Evolutionary conservation across 805 yeast genomes (phyloP).

Genomic region (Schwanniomyces vanrijiae): DNA sequence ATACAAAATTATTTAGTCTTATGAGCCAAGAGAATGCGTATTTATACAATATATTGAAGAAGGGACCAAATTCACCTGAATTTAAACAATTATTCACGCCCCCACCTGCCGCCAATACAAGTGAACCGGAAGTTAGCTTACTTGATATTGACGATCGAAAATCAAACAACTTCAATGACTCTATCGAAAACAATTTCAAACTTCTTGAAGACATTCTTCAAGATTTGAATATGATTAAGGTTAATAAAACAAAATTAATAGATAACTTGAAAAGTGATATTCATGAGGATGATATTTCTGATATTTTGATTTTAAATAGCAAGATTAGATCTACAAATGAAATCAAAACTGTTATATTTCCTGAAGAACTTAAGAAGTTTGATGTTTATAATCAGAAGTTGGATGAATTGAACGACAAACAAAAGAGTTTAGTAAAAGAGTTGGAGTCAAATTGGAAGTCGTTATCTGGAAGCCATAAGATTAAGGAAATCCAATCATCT

Average conservation of each 20-base stretch:
- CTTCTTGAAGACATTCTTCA: slow-evolving; percentile 57
- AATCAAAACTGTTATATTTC: slow-evolving; percentile 54
- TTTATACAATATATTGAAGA: slow-evolving; percentile 26
- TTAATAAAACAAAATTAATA: slow-evolving; percentile 61
- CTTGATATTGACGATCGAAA: slow-evolving; percentile 66
- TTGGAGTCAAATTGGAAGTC: slow-evolving; percentile 30
- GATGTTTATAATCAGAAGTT: slow-evolving; percentile 65
- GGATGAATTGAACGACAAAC: slow-evolving; percentile 66
- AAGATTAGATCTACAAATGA: slow-evolving; percentile 59
- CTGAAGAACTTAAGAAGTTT: slow-evolving; percentile 75
- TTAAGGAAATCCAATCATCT: slow-evolving; percentile 43
- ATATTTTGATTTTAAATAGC: slow-evolving; percentile 63
- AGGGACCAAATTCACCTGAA: slow-evolving; percentile 43
- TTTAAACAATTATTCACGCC: slow-evolving; percentile 33
- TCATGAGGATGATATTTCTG: slow-evolving; percentile 83
- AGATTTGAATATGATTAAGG: slow-evolving; percentile 60
- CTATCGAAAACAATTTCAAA: slow-evolving; percentile 37
- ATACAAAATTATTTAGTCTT: slow-evolving; percentile 50
- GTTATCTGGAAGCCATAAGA: slow-evolving; percentile 24
- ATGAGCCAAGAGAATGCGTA: slow-evolving; percentile 33
- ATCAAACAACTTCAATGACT: slow-evolving; percentile 20
- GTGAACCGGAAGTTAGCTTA: slow-evolving; percentile 44
- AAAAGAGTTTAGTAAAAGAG: slow-evolving; percentile 45
- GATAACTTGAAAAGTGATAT: slow-evolving; percentile 66
- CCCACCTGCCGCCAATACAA: slow-evolving; percentile 1